Base-by-base conservation (phyloP, 371 early-diverging fungal genomes). In the Smittium culicis region DNA sequence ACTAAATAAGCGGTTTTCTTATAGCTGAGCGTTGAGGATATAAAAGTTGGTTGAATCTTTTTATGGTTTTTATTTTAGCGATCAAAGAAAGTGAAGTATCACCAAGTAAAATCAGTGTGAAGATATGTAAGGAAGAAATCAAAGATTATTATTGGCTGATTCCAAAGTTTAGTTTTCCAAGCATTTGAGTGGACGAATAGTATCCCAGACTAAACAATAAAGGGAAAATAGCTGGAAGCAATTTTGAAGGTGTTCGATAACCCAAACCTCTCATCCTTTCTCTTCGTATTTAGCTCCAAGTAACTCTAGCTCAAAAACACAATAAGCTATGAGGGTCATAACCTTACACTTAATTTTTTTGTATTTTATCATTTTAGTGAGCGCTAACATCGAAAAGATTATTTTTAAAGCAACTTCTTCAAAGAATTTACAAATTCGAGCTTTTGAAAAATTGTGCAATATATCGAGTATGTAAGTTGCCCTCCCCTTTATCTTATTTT, bases 11-110 rank as follows among this genome's bases (percentile, higher is more conserved):
- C n/a, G n/a, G n/a, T n/a, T n/a, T n/a, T n/a, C n/a, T n/a, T n/a
- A n/a, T n/a, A n/a, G 70, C 58, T n/a, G 67, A 45, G 45, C 20
- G 8, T 45, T 14, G 45, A 45, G 20, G 20, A 45, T 8, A 45
- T 45, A 45, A 45, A 45, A 45, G 45, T 45, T 45, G 45, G 20
- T 45, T 14, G 45, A 45, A 45, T 20, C 20, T 8, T 14, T 45
- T 14, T 14, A 45, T 14, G 20, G 45, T 14, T 45, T 14, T 45
- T 45, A 14, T 45, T 14, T 45, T 45, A 14, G 8, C 8, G 45
- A 45, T 8, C 45, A 45, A 45, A 45, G 8, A 45, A 14, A 14
- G 45, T n/a, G n/a, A n/a, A n/a, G n/a, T n/a, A n/a, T n/a, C n/a
- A n/a, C n/a, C n/a, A n/a, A n/a, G n/a, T n/a, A n/a, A n/a, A n/a